Conservation (phyloP, 352 stramenopile genomes). For the Aphanomyces astaci region DNA sequence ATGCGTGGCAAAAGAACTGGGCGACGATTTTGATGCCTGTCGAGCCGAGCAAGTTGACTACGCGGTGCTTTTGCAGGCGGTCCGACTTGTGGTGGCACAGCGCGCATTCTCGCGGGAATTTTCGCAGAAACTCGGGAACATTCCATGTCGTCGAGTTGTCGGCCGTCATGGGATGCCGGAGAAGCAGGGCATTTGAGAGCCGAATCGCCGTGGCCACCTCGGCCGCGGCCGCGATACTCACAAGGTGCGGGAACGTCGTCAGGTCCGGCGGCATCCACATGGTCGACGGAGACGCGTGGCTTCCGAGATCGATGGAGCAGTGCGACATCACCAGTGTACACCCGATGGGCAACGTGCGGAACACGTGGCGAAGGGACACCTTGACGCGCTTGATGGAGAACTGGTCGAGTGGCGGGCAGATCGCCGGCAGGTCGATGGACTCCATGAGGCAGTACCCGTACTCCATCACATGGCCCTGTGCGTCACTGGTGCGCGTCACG, state of each 20-base stretch:
- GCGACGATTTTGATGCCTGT: neutral
- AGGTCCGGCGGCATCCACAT: neutral
- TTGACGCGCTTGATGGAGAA: constrained; percentile 17
- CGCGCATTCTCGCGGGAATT: neutral
- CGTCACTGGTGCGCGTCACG: neutral
- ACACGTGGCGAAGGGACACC: constrained; percentile 17
- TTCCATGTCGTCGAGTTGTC: neutral
- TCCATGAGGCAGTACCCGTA: constrained; percentile 21
- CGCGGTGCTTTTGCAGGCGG: constrained; percentile 3
- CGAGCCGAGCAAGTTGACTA: neutral
- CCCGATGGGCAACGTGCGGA: constrained; percentile 12
- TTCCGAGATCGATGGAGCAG: constrained; percentile 9
- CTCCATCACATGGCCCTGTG: neutral
- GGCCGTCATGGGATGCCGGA: neutral
- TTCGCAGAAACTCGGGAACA: neutral
- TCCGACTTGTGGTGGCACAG: neutral
- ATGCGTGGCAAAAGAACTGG: neutral
- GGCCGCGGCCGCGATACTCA: neutral
- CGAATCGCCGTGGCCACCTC: neutral
- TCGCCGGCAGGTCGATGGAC: constrained; percentile 2
- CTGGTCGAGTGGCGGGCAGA: constrained; percentile 10
- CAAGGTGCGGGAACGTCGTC: neutral
- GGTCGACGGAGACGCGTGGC: neutral
- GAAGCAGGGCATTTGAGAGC: neutral
- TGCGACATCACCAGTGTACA: constrained; percentile 20